Evolutionary conservation across 371 early-diverging fungal genomes (phyloP), one percentile per base, ranked within the genome.

Genomic region (Synchytrium microbalum): DNA sequence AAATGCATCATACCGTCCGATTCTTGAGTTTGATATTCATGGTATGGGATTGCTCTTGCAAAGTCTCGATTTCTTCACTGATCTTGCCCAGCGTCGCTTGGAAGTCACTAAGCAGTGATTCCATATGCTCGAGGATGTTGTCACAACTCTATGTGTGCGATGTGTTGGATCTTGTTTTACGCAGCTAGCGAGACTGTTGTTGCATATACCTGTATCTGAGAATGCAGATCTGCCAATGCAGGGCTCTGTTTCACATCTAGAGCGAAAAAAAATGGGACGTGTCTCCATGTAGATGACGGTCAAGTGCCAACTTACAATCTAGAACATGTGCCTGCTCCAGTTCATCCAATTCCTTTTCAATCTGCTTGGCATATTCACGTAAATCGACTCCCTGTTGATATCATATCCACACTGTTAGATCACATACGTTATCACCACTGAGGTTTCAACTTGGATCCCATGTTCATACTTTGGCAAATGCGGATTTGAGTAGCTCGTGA

Each of bases 51-150:
- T 88, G 82, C 60, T 86, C 85, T 68, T 95, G 95, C 55, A 96
- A 70, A 8, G 75, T 85, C 64, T 86, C 83, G 54, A 96, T 96
- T 64, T 95, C 96, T 19, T 79, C 77, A 64, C 88, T 90, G 54
- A 96, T 91, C 60, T 86, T 85, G 25, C 90, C 93, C 26, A 96
- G 78, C 65, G 91, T 89, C 52, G 81, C 81, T 64, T 94, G 91
- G 71, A 94, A 94, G 19, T 84, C 88, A 38, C 75, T 82, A 32
- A 96, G 72, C 27, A 92, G 73, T 51, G 76, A 77, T 64, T 94
- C 94, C 94, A 96, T 95, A 24, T 81, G 80, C n/a, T 79, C 87
- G 25, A 96, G 77, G 25, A 93, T 84, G 62, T 80, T 77, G 68
- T 92, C 95, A 69, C 94, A 73, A 1, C 64, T 64, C 66, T 78